Conservation (phyloP, 139 green algal genomes). For the Chlamydomonas schloesseri region DNA sequence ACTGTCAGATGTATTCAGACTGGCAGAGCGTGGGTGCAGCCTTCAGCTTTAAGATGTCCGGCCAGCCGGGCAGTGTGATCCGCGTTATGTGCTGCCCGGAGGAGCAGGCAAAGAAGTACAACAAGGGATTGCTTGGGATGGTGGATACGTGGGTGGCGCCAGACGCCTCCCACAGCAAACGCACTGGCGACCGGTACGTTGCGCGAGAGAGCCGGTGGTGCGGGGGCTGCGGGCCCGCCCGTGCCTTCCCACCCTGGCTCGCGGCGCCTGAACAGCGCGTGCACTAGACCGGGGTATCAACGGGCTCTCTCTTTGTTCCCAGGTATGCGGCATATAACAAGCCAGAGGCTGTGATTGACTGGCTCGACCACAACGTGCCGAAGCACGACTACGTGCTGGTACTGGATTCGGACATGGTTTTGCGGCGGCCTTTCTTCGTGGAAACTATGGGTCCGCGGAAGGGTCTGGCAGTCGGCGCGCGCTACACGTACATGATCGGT, state of each 20-base stretch:
- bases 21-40: constrained; percentile 78
- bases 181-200: constrained; percentile 54
- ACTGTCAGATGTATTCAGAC: constrained; percentile 79
- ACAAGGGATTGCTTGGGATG: constrained; percentile 45
- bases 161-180: constrained; percentile 64
- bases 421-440: constrained; percentile 65
- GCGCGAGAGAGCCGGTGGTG: too few relatives aligned
- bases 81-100: constrained; percentile 84
- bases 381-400: constrained; percentile 73
- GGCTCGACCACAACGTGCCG: constrained; percentile 64
- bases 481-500: constrained; percentile 63
- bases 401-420: constrained; percentile 72
- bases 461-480: constrained; percentile 56
- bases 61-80: constrained; percentile 79
- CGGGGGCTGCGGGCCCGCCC: too few relatives aligned
- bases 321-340: constrained; percentile 81
- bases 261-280: too few relatives aligned
- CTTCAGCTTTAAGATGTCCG: constrained; percentile 68
- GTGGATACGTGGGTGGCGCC: constrained; percentile 81
- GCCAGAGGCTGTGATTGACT: constrained; percentile 86
- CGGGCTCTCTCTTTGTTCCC: not conserved
- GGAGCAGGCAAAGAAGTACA: constrained; percentile 64
- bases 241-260: too few relatives aligned
- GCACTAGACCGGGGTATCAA: not conserved
- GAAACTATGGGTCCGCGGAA: constrained; percentile 53